Evolutionary conservation across 1,139 yeast species (phyloP), one percentile per base, ranked within the genome.

Genomic region (Diutina mesorugosa): DNA sequence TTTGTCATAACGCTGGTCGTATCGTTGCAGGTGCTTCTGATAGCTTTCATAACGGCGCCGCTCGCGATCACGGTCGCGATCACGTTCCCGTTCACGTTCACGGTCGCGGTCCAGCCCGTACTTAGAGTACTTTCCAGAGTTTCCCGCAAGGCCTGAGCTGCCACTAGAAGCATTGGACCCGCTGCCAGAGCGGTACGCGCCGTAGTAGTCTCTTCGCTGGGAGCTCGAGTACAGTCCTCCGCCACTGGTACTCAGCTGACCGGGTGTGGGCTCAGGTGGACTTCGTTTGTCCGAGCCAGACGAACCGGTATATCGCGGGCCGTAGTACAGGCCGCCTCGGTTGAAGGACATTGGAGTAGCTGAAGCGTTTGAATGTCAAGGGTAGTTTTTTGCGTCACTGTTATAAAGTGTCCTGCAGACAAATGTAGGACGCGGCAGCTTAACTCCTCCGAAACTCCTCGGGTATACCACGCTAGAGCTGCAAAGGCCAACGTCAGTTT

Each of bases 1-100:
- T 32, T 50, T 50, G 53, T 50, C 32, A 18, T 50, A 50, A 9
- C 53, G 53, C 45, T 32, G 53, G 29, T 50, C 53, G 28, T 50
- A 50, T 4, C 53, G 53, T 6, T 32, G 51, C 26, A 21, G 53
- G 41, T 50, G 53, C n/a, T 50, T 50, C n/a, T 45, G 45, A 14
- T 50, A 50, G 26, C 45, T 32, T 6, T 50, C 53, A 30, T 32
- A 32, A 16, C 51, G 51, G n/a, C 38, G 21, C 26, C 45, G n/a
- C 6, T 38, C 45, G 2, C 53, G 53, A 45, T 50, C 53, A 4
- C 53, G 41, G 45, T 32, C 53, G 4, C 51, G 30, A 10, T 48
- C 51, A 9, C 51, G 30, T 9, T 47, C 51, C 8, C 51, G 30
- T n/a, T 47, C 51, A 9, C 51, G 30, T 32, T 47, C 51, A 10